Conservation (phyloP, 805 yeast species). For the Sugiyamaella boreocaroliniensis region DNA sequence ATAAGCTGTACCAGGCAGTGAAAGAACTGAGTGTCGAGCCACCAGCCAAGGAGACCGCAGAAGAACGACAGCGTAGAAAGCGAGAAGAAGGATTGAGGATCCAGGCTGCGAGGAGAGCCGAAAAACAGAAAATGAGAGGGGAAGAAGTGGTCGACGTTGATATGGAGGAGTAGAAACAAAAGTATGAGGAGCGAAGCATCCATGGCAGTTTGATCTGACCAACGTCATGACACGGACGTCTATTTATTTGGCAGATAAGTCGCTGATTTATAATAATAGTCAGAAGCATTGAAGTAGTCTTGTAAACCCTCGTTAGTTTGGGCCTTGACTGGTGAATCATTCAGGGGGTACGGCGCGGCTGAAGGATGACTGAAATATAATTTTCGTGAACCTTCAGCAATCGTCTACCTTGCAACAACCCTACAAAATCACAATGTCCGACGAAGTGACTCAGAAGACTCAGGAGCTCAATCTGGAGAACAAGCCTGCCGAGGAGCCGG, state of each 20-base stretch:
- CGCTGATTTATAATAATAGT: no score
- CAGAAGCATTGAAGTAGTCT: no score
- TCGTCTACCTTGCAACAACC: not conserved
- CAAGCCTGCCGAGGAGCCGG: conserved; percentile 4
- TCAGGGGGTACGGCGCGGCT: not conserved
- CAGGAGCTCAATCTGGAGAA: conserved; percentile 17
- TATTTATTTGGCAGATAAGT: no score
- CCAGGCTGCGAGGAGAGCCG: conserved; percentile 2
- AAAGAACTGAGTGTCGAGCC: not conserved
- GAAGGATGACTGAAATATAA: not conserved
- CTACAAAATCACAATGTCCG: conserved; percentile 20
- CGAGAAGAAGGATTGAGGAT: conserved; percentile 17
- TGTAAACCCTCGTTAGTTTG: no score
- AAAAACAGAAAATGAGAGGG: not conserved
- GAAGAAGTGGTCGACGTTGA: no score
- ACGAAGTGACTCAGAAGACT: conserved; percentile 20
- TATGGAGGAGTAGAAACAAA: no score
- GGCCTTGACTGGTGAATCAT: no score
- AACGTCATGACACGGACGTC: no score
- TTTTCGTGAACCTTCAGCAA: not conserved
- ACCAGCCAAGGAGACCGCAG: conserved; percentile 16
- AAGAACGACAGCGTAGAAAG: conserved; percentile 20
- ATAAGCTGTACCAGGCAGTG: conserved; percentile 31
- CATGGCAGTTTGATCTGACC: no score
- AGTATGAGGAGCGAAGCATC: no score